phyloP scores from a whole-genome alignment of 768 basidiomycete genomes.

The Pisolithus orientalis region DNA sequence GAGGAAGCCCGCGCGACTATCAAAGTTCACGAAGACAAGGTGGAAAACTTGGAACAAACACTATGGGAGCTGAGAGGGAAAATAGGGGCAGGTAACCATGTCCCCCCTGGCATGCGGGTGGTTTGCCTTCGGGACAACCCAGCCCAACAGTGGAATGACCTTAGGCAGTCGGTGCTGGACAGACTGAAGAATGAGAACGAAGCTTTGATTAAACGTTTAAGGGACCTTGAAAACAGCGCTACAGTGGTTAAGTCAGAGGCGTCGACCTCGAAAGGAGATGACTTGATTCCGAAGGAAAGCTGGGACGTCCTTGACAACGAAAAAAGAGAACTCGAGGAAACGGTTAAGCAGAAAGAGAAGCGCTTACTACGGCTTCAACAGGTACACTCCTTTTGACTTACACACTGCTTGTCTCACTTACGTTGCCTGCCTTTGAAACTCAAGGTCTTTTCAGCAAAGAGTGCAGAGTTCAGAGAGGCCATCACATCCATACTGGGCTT shows the following conservation, averaged over 20 bases:
- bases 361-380: conserved; percentile 73
- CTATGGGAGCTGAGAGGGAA: conserved; percentile 75
- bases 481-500: conserved; percentile 87
- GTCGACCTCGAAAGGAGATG: conserved; percentile 9
- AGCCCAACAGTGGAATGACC: conserved; percentile 72
- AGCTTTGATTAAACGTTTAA: conserved; percentile 64
- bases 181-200: conserved; percentile 77
- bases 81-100: conserved; percentile 67
- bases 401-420: neutral
- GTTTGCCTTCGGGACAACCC: conserved; percentile 75
- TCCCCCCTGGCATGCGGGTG: conserved; percentile 66
- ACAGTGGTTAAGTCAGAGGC: conserved; percentile 14
- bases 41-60: conserved; percentile 70
- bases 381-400: conserved; percentile 32
- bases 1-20: conserved; percentile 30
- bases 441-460: conserved; percentile 79
- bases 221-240: conserved; percentile 48
- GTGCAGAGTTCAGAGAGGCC: conserved; percentile 86
- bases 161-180: conserved; percentile 70
- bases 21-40: conserved; percentile 40
- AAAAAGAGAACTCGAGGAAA: conserved; percentile 58
- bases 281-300: conserved; percentile 69
- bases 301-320: conserved; percentile 69
- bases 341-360: conserved; percentile 75
- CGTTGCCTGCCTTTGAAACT: neutral